Evolutionary conservation across 192 early-diverging fungal species (phyloP).

Genomic region (Entrophospora sp.): DNA sequence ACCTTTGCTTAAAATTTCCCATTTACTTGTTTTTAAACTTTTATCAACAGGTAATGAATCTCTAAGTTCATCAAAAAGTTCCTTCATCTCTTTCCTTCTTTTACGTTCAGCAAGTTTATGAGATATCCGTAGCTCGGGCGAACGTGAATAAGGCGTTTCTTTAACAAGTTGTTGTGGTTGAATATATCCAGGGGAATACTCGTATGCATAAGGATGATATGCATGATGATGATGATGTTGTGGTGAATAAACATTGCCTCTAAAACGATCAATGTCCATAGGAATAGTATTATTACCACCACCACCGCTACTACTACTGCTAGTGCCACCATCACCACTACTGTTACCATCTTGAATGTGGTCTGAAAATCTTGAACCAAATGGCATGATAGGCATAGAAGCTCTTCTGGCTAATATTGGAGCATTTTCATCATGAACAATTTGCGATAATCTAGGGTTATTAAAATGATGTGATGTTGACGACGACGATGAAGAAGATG

Average conservation of each 20-base stretch:
- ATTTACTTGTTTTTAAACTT: conserved; percentile 75
- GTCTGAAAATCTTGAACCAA: conserved; percentile 7
- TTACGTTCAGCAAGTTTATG: conserved; percentile 86
- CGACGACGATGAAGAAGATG: too few relatives aligned
- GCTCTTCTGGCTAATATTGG: conserved; percentile 14
- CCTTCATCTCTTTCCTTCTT: conserved; percentile 84
- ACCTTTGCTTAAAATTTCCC: conserved; percentile 86
- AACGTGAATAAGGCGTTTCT: conserved; percentile 57
- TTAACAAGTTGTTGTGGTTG: background rate
- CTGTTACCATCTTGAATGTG: conserved; percentile 11
- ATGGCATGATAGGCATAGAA: conserved; percentile 15
- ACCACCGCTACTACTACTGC: too few relatives aligned
- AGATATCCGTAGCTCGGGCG: conserved; percentile 71
- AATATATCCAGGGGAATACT: conserved; percentile 29
- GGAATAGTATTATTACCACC: too few relatives aligned
- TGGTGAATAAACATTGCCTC: conserved; percentile 15
- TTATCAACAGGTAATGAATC: conserved; percentile 71
- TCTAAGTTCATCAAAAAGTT: conserved; percentile 78
- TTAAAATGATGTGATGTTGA: background rate
- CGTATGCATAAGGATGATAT: conserved; percentile 20
- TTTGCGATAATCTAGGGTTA: conserved; percentile 19
- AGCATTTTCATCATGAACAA: conserved; percentile 21
- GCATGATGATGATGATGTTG: conserved; percentile 12
- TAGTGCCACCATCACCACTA: too few relatives aligned
- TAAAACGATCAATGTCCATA: conserved; percentile 18